A percentile compares a stretch with the other conserved stretches of the same genome.
Conservation (phyloP, 257 asterid genomes). For the Nicotiana tabacum region DNA sequence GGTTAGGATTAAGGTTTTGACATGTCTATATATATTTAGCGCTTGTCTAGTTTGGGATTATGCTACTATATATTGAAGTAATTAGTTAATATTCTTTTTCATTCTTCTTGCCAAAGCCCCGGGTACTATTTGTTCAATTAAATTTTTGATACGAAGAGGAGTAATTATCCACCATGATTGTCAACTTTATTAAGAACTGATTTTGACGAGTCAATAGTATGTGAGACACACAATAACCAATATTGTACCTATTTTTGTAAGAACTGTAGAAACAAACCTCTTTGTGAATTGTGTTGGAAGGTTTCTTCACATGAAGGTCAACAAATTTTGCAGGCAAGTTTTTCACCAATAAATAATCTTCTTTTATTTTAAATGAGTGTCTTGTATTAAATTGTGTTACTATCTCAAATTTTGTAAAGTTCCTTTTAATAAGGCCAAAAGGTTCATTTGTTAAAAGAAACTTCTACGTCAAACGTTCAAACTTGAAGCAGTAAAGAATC, state of each 20-base stretch:
- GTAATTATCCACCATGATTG: not conserved
- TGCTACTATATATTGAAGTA: not conserved
- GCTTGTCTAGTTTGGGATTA: not conserved
- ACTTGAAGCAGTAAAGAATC: too few species aligned
- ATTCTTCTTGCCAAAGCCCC: not conserved
- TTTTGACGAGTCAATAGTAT: not conserved
- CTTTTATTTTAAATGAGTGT: too few species aligned
- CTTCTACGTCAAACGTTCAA: too few species aligned
- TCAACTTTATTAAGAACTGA: not conserved
- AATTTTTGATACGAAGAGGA: not conserved
- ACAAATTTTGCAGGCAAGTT: not conserved
- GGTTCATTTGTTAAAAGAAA: too few species aligned
- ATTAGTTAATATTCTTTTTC: not conserved
- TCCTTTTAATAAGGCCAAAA: too few species aligned
- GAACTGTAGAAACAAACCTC: not conserved
- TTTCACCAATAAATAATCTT: too few species aligned
- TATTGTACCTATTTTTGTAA: not conserved
- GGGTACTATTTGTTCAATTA: not conserved
- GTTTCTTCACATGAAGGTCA: not conserved
- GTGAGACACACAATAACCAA: not conserved
- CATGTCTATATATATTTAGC: not conserved
- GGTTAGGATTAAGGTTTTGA: too few species aligned
- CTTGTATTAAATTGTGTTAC: too few species aligned
- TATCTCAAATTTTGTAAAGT: too few species aligned
- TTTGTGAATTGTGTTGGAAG: not conserved